Evolutionary conservation across 208 protist genomes (phyloP).

Genomic region (Kentomonas sorsogonicus): DNA sequence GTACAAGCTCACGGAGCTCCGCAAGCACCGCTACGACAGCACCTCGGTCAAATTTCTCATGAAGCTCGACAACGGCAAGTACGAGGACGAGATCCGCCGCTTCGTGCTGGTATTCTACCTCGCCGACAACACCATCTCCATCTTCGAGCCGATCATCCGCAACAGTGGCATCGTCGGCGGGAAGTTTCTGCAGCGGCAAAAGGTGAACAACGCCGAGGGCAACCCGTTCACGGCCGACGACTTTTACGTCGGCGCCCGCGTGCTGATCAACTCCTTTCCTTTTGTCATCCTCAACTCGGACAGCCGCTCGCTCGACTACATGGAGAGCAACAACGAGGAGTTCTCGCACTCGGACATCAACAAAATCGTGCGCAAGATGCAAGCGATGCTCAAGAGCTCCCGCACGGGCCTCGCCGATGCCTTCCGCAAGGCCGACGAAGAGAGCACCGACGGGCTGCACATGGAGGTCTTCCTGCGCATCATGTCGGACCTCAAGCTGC

Average conservation of each 20-base stretch:
- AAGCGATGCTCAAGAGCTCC: slow-evolving; percentile 78
- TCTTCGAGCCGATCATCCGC: slow-evolving; percentile 86
- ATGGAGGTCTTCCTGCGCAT: slow-evolving; percentile 79
- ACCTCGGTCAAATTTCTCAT: slow-evolving; percentile 89
- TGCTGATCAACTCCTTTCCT: slow-evolving; percentile 68
- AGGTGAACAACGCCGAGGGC: slow-evolving; percentile 56
- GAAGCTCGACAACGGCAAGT: slow-evolving; percentile 71
- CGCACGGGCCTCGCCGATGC: slow-evolving; percentile 75
- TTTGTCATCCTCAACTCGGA: slow-evolving; percentile 86
- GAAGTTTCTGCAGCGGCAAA: slow-evolving; percentile 90
- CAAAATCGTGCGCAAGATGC: slow-evolving; percentile 80
- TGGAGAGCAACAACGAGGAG: slow-evolving; percentile 85
- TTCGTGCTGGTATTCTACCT: slow-evolving; percentile 91
- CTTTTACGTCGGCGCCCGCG: slow-evolving; percentile 83
- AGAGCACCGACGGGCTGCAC: slow-evolving; percentile 46
- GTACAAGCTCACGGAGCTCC: slow-evolving; percentile 73
- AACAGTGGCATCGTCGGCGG: slow-evolving; percentile 94
- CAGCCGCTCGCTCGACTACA: slow-evolving; percentile 87
- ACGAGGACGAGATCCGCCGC: slow-evolving; percentile 80
- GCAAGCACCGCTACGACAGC: slow-evolving; percentile 69
- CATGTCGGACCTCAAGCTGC: slow-evolving; percentile 55
- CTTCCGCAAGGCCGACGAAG: slow-evolving; percentile 65
- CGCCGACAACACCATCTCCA: slow-evolving; percentile 90
- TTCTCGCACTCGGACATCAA: slow-evolving; percentile 88
- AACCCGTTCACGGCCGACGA: slow-evolving; percentile 63